These are phyloP conservation scores for Penicillium nucicola DNA, from an alignment of 495 filamentous ascomycete genomes.

Conservation along the genomic window DNA sequence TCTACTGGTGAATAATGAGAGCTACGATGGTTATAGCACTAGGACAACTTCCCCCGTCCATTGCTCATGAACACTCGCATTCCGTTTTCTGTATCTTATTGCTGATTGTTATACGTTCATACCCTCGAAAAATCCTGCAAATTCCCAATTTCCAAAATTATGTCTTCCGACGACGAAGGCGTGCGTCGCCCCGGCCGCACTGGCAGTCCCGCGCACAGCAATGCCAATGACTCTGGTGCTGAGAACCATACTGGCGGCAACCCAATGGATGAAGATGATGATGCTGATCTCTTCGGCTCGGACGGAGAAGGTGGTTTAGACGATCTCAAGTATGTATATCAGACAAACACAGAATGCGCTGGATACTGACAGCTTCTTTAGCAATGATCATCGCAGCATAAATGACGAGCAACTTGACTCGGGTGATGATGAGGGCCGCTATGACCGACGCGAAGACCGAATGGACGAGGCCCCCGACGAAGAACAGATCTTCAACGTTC, in stretches of 20 bases:
- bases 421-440: constrained; percentile 64
- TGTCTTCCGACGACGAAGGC: constrained; percentile 47
- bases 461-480: constrained; percentile 46
- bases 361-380: constrained; percentile 29
- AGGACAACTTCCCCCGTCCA: too few species aligned
- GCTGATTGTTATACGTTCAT: not conserved
- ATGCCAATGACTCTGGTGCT: constrained; percentile 17
- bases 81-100: not conserved
- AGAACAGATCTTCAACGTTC: constrained; percentile 50
- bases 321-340: constrained; percentile 31
- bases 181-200: constrained; percentile 39
- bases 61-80: too few species aligned
- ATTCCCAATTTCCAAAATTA: constrained; percentile 6
- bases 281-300: constrained; percentile 67
- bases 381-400: constrained; percentile 50
- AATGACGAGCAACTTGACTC: constrained; percentile 78
- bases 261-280: constrained; percentile 48
- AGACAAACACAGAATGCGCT: constrained; percentile 22
- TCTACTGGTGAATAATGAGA: not conserved
- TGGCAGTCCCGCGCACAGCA: constrained; percentile 24
- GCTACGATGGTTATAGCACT: not conserved
- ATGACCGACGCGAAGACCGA: constrained; percentile 45
- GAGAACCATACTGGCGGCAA: constrained; percentile 26
- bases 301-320: constrained; percentile 43
- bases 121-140: not conserved